These are phyloP conservation scores for Sporisorium reilianum DNA, from an alignment of 1,284 basidiomycete genomes.

Conservation along the genomic window DNA sequence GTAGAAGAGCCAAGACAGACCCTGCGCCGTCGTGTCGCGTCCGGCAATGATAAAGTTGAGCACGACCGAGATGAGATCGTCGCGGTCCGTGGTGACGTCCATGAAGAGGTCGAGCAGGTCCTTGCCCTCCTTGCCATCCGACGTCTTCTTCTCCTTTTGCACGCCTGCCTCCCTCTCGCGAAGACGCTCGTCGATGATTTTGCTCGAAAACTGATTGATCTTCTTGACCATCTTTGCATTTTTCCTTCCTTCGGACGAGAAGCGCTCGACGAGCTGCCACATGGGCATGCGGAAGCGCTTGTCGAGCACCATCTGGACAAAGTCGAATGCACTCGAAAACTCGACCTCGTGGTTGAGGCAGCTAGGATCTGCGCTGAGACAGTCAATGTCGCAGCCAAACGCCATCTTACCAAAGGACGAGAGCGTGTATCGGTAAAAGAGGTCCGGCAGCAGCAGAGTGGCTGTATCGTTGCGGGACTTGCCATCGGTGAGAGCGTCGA, in stretches of 20 bases:
- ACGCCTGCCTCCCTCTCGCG: conserved; percentile 29
- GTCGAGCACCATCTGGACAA: conserved; percentile 53
- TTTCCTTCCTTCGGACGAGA: conserved; percentile 43
- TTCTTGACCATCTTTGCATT: conserved; percentile 44
- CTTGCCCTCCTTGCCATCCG: conserved; percentile 56
- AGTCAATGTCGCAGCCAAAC: conserved; percentile 45
- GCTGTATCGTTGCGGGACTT: conserved; percentile 23
- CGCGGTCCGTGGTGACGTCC: conserved; percentile 48
- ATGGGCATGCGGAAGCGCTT: conserved; percentile 44
- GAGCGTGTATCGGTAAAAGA: conserved; percentile 62
- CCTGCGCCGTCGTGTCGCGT: conserved; percentile 60
- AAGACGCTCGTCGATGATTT: conserved; percentile 61
- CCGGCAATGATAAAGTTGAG: conserved; percentile 65
- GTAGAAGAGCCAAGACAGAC: conserved; percentile 58
- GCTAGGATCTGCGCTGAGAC: conserved; percentile 35
- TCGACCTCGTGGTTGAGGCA: conserved; percentile 36
- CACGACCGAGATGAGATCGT: conserved; percentile 58
- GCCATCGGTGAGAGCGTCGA: conserved; percentile 32
- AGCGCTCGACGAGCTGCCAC: conserved; percentile 42
- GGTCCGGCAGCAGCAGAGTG: conserved; percentile 41
- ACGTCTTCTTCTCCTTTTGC: conserved; percentile 30
- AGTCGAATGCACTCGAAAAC: conserved; percentile 54
- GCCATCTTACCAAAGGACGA: conserved; percentile 59
- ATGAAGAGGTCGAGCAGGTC: conserved; percentile 63
- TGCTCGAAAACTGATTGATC: conserved; percentile 60